phyloP scores from a whole-genome alignment of 768 basidiomycete genomes.

The Auriscalpium orientale region DNA sequence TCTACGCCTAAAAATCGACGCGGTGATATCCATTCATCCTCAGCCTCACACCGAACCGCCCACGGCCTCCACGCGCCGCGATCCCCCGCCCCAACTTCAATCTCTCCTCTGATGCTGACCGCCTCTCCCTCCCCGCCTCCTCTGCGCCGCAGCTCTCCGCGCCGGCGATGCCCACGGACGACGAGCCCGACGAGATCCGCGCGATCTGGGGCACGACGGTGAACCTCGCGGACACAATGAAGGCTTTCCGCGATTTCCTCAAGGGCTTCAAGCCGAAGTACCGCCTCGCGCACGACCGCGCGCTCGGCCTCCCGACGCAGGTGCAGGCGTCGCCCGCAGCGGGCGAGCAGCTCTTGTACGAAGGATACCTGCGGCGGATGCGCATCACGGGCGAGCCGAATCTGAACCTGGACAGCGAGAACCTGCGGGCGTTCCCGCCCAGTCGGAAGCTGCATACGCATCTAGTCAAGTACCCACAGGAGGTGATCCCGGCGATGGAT shows the following conservation, averaged over 20 bases:
- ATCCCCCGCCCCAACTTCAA: slow-evolving; percentile 30
- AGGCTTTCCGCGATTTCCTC: slow-evolving; percentile 81
- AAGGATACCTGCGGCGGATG: slow-evolving; percentile 76
- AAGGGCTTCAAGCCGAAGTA: slow-evolving; percentile 92
- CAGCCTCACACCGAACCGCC: slow-evolving; percentile 40
- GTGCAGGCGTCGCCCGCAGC: slow-evolving; percentile 53
- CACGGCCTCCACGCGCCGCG: slow-evolving; percentile 30
- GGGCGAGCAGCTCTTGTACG: slow-evolving; percentile 66
- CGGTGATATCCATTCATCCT: slow-evolving; percentile 90
- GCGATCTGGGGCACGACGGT: slow-evolving; percentile 99
- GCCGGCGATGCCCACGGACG: slow-evolving; percentile 53
- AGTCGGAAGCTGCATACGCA: slow-evolving; percentile 78
- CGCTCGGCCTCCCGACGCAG: slow-evolving; percentile 44
- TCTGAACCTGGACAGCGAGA: slow-evolving; percentile 83
- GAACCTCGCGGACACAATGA: slow-evolving; percentile 86
- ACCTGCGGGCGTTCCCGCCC: slow-evolving; percentile 80
- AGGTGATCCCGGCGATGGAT: slow-evolving; percentile 96
- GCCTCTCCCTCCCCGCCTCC: slow-evolving; percentile 50
- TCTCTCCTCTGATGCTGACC: slow-evolving; percentile 51
- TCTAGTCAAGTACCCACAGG: slow-evolving; percentile 90
- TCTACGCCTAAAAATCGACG: slow-evolving; percentile 68
- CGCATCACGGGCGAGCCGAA: slow-evolving; percentile 88
- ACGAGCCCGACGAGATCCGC: slow-evolving; percentile 76
- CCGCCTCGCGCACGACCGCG: slow-evolving; percentile 62
- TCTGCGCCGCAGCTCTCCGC: slow-evolving; percentile 53